Base-by-base conservation (phyloP, 2,329 filamentous ascomycete species). In the Scorias spongiosa region DNA sequence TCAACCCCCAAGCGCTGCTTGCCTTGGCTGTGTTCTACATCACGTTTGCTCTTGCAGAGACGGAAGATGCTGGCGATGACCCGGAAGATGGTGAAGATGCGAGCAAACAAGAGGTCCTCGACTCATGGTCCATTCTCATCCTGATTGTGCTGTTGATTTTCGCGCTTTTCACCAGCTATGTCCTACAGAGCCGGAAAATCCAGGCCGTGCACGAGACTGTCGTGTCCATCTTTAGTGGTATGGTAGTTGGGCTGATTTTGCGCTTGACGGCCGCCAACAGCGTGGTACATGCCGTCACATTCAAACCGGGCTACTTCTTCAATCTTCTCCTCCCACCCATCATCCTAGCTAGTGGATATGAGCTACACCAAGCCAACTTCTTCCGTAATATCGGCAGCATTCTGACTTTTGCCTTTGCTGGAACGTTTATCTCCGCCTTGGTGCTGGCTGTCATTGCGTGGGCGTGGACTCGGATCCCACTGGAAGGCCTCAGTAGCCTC, bases 231-330 rank as follows among this genome's bases (percentile, higher is more conserved):
- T 96, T 98, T 68, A 88, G 87, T 46, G 89, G 89, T 57, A 96
- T 96, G 91, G 81, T 87, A 46, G 86, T 98, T 48, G 91, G 91
- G 5, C 70, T 98, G 55, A 75, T 93, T 47, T 78, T 98, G 46
- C 78, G 91, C 57, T 69, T 95, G 49, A 84, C 79, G 38, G 80
- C 82, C 42, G 81, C 82, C 51, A 81, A 85, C 49, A 85, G 82
- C 49, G 87, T 98, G 55, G 81, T 88, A 62, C 84, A 84, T 60
- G 80, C 85, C 51, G 87, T 98, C 58, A 93, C 82, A 64, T 98
- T 98, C 71, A 84, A 96, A 68, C 95, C 95, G 63, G 88, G 96
- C 61, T 94, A 96, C 71, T 98, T 98, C 72, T 98, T 98, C 73
- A 98, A 98, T 64, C 76, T 98, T 39, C 77, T 98, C 10, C 82